These are phyloP conservation scores for Moricandia arvensis DNA, from an alignment of 345 rosid species.

Conservation along the genomic window DNA sequence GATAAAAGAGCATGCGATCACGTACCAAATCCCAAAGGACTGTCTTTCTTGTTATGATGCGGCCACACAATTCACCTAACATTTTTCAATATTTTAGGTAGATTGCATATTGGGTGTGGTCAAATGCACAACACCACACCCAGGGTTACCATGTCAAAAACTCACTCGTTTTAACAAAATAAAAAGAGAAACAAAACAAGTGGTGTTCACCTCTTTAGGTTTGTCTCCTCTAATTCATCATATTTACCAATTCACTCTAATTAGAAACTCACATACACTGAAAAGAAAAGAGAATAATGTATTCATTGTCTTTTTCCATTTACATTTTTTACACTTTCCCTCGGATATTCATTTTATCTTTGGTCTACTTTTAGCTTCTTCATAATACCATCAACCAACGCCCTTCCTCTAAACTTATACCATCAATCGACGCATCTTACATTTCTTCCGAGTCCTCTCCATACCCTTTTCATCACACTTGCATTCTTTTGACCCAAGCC, in stretches of 20 bases:
- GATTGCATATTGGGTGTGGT: too few species aligned
- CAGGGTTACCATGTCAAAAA: too few species aligned
- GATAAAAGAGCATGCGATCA: not conserved
- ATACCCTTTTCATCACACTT: constrained; percentile 23
- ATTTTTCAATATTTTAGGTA: too few species aligned
- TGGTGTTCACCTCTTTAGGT: not conserved
- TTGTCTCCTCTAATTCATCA: not conserved
- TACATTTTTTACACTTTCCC: constrained; percentile 20
- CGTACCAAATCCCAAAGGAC: too few species aligned
- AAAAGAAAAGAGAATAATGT: constrained; percentile 7
- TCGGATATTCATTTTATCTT: constrained; percentile 8
- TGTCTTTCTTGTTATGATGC: too few species aligned
- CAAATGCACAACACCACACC: too few species aligned
- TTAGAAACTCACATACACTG: not conserved
- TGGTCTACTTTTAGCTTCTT: not conserved
- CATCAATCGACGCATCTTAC: constrained; percentile 28
- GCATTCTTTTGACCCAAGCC: constrained; percentile 15
- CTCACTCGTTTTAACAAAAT: too few species aligned
- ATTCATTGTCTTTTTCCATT: constrained; percentile 27
- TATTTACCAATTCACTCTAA: not conserved
- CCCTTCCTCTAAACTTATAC: constrained; percentile 4
- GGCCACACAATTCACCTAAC: too few species aligned
- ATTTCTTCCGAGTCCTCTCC: not conserved
- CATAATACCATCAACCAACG: not conserved
- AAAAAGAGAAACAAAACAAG: too few species aligned